Conservation (phyloP, 2,329 filamentous ascomycete species). For the Cytospora leucostoma region DNA sequence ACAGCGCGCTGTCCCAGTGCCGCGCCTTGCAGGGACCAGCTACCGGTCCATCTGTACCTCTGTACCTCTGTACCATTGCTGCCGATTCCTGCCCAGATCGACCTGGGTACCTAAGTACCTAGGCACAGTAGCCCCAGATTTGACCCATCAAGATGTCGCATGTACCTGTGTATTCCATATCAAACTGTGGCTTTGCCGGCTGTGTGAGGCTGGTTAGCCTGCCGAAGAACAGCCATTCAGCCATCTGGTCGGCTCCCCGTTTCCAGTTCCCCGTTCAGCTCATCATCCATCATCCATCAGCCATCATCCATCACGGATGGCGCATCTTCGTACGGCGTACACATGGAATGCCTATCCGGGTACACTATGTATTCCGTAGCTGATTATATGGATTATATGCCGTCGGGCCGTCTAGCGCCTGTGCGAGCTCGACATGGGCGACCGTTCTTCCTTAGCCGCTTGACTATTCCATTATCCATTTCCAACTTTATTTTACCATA, state of each 20-base stretch:
- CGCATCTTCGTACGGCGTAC: no score
- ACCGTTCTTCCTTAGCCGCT: not conserved
- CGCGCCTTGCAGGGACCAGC: not conserved
- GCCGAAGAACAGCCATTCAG: not conserved
- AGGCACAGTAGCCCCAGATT: no score
- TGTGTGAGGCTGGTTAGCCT: not conserved
- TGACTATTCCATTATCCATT: not conserved
- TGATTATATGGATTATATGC: not conserved
- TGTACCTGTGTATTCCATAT: not conserved
- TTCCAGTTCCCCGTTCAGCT: not conserved
- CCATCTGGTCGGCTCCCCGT: no score
- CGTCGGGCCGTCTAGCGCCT: not conserved
- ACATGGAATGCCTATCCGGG: no score
- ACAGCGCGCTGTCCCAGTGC: not conserved
- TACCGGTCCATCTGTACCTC: not conserved
- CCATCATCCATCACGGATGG: not conserved
- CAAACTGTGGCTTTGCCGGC: not conserved
- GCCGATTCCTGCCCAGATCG: no score
- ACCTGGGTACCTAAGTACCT: no score
- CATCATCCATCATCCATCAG: not conserved
- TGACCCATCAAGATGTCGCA: no score
- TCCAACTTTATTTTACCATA: not conserved
- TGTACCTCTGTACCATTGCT: no score
- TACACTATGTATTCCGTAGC: no score
- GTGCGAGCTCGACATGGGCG: not conserved